Evolutionary conservation across 225 moss, liverwort and hornwort species (phyloP), one percentile per base, ranked within the genome.

Genomic region (Rhytidiadelphus loreus): DNA sequence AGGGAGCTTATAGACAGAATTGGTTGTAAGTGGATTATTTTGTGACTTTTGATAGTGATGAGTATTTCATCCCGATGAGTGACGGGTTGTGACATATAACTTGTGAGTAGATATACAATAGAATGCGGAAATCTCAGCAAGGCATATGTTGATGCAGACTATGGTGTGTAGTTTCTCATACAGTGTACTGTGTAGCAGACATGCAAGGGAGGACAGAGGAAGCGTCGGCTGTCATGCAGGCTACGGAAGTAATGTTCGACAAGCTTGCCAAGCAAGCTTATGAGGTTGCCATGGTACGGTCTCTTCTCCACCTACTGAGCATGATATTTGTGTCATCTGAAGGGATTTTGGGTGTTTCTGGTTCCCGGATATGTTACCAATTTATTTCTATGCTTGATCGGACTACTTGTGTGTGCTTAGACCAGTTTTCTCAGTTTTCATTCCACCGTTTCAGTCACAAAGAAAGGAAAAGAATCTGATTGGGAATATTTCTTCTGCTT

Each of bases 161-260:
- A 70, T 60, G 79, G 33, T 81, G 57, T 48, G 39, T 69, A 82
- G 64, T 88, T 59, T 83, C 83, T 91, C 86, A 89, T 88, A 81
- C 82, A 75, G 83, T 86, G 81, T 86, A 77, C 81, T 91, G 87
- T 85, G 41, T 89, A 56, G 35, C 91, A 94, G 94, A 86, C 73
- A 88, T 84, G n/a, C 86, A 89, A 86, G 92, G 83, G 62, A 88
- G 70, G 72, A 43, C 92, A 46, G 94, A 92, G 60, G 94, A 91
- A 64, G 57, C 91, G 33, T 70, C 87, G 44, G 91, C 91, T 81
- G 39, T 90, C 71, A 58, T 91, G 91, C 91, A 94, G 88, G 94
- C 92, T 64, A 92, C 92, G 33, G 94, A 92, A 88, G 91, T 94
- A 41, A 6, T 94, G 80, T 92, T 94, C 75, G 94, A 94, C 87